phyloP scores from a whole-genome alignment of 768 basidiomycete genomes.

The Collybia nuda region DNA sequence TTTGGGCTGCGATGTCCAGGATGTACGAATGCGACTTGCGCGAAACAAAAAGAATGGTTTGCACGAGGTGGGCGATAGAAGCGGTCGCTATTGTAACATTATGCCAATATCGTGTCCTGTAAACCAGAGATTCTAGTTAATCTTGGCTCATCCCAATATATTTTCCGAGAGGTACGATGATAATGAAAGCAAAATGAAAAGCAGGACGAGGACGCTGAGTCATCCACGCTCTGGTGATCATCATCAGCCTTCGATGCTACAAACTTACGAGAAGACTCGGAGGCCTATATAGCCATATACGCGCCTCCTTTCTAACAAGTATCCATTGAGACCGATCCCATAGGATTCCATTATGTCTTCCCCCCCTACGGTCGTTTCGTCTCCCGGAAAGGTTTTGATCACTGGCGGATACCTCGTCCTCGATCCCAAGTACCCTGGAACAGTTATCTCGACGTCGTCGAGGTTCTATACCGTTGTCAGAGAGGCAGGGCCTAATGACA shows the following conservation, averaged over 20 bases:
- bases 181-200: neutral
- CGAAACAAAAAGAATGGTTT: constrained; percentile 88
- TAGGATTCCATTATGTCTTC: constrained; percentile 33
- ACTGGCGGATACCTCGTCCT: constrained; percentile 98
- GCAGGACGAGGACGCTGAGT: neutral
- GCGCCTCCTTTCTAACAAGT: neutral
- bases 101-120: constrained; percentile 7
- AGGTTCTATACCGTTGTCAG: constrained; percentile 87
- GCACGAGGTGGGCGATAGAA: constrained; percentile 63
- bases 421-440: constrained; percentile 80
- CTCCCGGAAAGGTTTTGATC: constrained; percentile 93
- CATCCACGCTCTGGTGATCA: neutral
- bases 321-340: constrained; percentile 3
- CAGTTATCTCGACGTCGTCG: constrained; percentile 90
- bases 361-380: constrained; percentile 72
- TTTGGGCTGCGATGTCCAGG: constrained; percentile 89
- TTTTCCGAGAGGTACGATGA: neutral
- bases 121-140: constrained; percentile 4
- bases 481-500: constrained; percentile 25
- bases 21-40: constrained; percentile 88
- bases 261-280: neutral
- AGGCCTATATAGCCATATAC: neutral
- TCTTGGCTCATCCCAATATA: no score
- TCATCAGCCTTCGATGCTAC: constrained; percentile 1
- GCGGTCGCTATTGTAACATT: neutral